Base-by-base conservation (phyloP, 2,329 filamentous ascomycete species). In the Magnaporthiopsis incrustans region DNA sequence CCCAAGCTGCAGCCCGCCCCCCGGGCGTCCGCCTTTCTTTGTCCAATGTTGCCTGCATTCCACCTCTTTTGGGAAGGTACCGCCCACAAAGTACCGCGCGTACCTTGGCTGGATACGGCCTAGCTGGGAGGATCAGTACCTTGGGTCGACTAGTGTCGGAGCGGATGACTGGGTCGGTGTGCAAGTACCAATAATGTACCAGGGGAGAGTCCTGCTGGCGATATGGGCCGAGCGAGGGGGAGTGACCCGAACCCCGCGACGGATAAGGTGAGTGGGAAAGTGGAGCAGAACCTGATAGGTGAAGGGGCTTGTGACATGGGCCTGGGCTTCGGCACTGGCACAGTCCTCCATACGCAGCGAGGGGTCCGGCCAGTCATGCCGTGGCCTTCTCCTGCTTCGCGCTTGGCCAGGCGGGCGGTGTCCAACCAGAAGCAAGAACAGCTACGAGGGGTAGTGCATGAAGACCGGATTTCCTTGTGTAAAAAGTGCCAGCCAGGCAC, bases 221-320 rank as follows among this genome's bases (percentile, higher is more conserved):
- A 35, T 12, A 18, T 57, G 25, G 58, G 32, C 14, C 8, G 6
- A 0, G 22, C 15, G 27, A 60, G 30, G 30, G 57, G 57, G 57
- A 26, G 14, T 60, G 58, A 60, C 58, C 32, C 58, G 58, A 60
- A 27, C 58, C 58, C 58, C 22, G 32, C 58, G 58, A n/a, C 44
- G 22, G 44, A 53, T 53, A 53, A 53, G 6, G 44, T n/a, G 44
- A n/a, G 44, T 53, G 44, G 44, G 10, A 22, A 22, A n/a, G 18
- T n/a, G 44, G 44, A 11, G 18, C 44, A 7, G 18, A 4, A 4
- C 11, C 35, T 2, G 44, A 53, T 53, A 53, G 44, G 44, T 53
- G 44, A 53, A 18, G 3, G 2, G 10, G 58, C 58, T 59, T 35
- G 58, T 59, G 58, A 59, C 58, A 44, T 44, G 38, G 38, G 38